Conservation (phyloP, 1,284 basidiomycete genomes). For the Ustilago nuda region DNA sequence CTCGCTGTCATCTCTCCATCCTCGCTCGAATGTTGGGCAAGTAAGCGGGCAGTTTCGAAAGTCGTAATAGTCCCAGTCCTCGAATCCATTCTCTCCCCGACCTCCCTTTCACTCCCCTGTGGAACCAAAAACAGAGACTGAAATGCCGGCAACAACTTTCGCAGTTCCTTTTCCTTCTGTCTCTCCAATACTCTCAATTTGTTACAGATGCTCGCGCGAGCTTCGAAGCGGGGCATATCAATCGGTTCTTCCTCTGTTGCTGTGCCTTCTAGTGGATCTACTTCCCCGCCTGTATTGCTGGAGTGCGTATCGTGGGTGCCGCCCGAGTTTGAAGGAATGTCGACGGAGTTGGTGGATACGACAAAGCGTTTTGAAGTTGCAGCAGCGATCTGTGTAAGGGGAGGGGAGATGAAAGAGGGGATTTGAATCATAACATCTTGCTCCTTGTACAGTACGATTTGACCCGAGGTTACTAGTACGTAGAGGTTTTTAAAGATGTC, state of each 20-base stretch:
- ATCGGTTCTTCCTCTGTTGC: conserved; percentile 29
- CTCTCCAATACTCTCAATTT: conserved; percentile 36
- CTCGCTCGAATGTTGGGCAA: conserved; percentile 13
- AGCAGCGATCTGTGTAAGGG: conserved; percentile 13
- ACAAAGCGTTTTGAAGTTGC: conserved; percentile 18
- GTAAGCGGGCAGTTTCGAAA: conserved; percentile 32
- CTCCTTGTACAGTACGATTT: conserved; percentile 30
- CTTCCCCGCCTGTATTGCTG: neutral
- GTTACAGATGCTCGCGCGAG: conserved; percentile 40
- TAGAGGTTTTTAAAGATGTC: conserved; percentile 24
- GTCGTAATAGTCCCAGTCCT: conserved; percentile 44
- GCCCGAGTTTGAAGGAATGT: conserved; percentile 17
- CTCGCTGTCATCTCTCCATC: conserved; percentile 25
- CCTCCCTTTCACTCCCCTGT: conserved; percentile 7
- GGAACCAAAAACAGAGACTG: conserved; percentile 40
- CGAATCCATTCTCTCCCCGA: conserved; percentile 29
- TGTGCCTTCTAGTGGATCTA: conserved; percentile 18
- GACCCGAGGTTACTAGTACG: conserved; percentile 35
- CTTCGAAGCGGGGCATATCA: conserved; percentile 40
- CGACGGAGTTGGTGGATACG: conserved; percentile 23
- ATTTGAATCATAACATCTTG: conserved; percentile 53
- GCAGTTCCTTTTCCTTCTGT: conserved; percentile 44
- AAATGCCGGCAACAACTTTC: conserved; percentile 41
- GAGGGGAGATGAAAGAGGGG: conserved; percentile 26
- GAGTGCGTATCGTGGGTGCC: conserved; percentile 24